Evolutionary conservation across 2,329 filamentous ascomycete species (phyloP).

Genomic region (Aureobasidium namibiae): DNA sequence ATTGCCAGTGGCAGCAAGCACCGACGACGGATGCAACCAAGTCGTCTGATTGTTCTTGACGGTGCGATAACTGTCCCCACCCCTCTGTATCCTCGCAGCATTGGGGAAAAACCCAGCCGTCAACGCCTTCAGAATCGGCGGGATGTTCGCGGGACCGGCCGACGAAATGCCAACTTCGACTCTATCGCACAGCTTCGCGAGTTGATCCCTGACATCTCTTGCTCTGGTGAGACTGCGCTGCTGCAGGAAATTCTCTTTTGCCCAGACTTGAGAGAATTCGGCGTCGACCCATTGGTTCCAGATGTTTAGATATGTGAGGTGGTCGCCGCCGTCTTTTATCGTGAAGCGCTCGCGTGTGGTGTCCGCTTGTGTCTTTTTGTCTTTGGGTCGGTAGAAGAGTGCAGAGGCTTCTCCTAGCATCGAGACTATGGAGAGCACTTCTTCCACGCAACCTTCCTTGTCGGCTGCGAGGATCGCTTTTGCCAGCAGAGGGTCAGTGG

Average conservation of each 20-base stretch:
- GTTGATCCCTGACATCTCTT: constrained; percentile 84
- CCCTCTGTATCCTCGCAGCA: constrained; percentile 71
- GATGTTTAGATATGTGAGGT: constrained; percentile 80
- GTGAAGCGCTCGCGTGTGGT: constrained; percentile 84
- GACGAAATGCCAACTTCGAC: constrained; percentile 71
- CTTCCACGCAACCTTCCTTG: constrained; percentile 85
- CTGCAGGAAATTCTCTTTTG: constrained; percentile 87
- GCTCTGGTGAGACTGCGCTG: constrained; percentile 82
- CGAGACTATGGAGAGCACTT: constrained; percentile 85
- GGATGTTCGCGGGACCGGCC: constrained; percentile 61
- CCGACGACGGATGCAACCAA: constrained; percentile 82
- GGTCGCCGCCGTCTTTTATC: constrained; percentile 82
- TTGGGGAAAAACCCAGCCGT: constrained; percentile 93
- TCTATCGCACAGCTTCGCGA: constrained; percentile 84
- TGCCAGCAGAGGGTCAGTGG: constrained; percentile 83
- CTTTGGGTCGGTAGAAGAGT: constrained; percentile 89
- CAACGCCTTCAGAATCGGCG: constrained; percentile 78
- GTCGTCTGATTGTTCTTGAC: constrained; percentile 86
- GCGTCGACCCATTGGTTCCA: constrained; percentile 94
- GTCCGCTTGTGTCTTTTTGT: constrained; percentile 95
- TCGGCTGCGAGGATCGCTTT: constrained; percentile 83
- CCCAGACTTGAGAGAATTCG: constrained; percentile 82
- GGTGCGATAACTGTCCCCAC: constrained; percentile 81
- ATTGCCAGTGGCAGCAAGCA: constrained; percentile 56
- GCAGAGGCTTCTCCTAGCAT: constrained; percentile 86